Evolutionary conservation across 2,329 filamentous ascomycete genomes (phyloP).

Genomic region (Neonectria punicea): DNA sequence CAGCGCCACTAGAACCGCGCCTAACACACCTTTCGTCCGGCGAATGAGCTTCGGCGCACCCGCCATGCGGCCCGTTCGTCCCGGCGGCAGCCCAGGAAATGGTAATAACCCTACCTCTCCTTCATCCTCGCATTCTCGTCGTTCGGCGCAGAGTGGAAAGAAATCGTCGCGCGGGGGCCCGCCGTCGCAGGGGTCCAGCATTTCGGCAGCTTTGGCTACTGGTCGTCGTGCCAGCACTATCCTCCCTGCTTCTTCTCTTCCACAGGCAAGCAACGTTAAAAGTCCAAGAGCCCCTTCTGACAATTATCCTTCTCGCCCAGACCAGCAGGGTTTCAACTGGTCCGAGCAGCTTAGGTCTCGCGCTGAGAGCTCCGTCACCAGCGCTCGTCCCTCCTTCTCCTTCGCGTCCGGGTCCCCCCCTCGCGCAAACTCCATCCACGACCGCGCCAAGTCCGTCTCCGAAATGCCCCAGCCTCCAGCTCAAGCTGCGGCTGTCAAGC

Average conservation of each 20-base stretch:
- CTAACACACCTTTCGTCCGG: conserved; percentile 80
- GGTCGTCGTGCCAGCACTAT: conserved; percentile 52
- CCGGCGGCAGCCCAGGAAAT: conserved; percentile 70
- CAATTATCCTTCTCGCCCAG: conserved; percentile 71
- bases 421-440: conserved; percentile 59
- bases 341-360: conserved; percentile 93
- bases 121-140: conserved; percentile 48
- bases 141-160: conserved; percentile 46
- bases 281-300: conserved; percentile 71
- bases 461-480: conserved; percentile 69
- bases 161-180: conserved; percentile 41
- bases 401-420: conserved; percentile 59
- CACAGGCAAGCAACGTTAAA: conserved; percentile 70
- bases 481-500: conserved; percentile 59
- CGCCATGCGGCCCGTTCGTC: conserved; percentile 69
- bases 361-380: conserved; percentile 80
- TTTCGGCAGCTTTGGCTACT: conserved; percentile 48
- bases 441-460: conserved; percentile 76
- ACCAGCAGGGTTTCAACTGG: conserved; percentile 93
- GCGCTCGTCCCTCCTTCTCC: conserved; percentile 67
- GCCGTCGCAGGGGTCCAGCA: conserved; percentile 43
- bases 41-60: conserved; percentile 91
- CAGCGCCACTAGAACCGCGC: conserved; percentile 64
- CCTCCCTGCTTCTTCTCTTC: conserved; percentile 46
- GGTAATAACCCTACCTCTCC: conserved; percentile 65